Base-by-base conservation (phyloP, 2,329 filamentous ascomycete genomes). In the Pseudogymnoascus sp. region DNA sequence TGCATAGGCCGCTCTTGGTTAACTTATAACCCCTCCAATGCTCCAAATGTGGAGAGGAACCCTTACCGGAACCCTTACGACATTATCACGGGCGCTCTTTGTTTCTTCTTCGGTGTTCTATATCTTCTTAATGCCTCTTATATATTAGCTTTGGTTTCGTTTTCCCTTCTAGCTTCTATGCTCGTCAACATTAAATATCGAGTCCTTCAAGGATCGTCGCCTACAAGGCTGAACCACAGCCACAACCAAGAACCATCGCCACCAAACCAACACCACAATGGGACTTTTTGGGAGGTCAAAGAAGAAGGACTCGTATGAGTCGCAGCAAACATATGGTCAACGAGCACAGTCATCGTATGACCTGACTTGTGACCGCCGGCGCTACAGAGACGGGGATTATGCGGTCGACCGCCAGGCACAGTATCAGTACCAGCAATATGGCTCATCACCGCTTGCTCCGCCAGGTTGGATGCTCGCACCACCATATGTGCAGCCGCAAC, bases 401-500 rank as follows among this genome's bases (percentile, higher is more conserved):
- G 25, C 43, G 28, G 8, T 32, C 43, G n/a, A 54, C 9, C 25
- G 12, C 32, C 43, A n/a, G 25, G 6, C 8, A 18, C 43, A 54
- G 18, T 54, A 54, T 18, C 43, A 54, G n/a, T 54, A 54, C 43
- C 43, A 54, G 25, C 43, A 54, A 12, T 54, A 54, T 54, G 43
- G 43, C 1, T 3, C 22, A 7, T 22, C 22, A 14, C 22, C 43
- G 22, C 39, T 8, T 6, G 43, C 57, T 14, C 57, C 32, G 5
- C 16, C 37, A 25, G 57, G 34, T 14, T 54, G 43, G 43, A 54
- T 54, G 43, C 58, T 60, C 38, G 34, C 58, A 60, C 18, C 34
- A 14, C 58, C 58, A 38, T 50, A 25, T 22, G 32, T 32, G 38
- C 35, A 32, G 16, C 58, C 18, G 28, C 67, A 64, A 59, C 71